A percentile compares a stretch with the other conserved stretches of the same genome.
Evolutionary conservation across 73 alveolate species (phyloP).

Genomic region (Paramecium biaurelia): DNA sequence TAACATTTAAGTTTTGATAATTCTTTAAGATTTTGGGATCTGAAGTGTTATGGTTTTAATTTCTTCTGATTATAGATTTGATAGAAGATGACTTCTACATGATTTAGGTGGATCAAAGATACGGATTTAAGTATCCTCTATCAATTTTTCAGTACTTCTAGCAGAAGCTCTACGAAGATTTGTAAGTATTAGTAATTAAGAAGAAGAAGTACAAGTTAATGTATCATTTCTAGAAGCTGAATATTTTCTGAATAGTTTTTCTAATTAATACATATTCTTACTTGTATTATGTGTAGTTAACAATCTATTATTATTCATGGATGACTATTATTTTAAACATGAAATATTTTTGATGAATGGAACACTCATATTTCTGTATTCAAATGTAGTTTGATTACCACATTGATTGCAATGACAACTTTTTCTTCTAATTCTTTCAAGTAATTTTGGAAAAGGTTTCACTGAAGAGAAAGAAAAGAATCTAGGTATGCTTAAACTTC

Average conservation of each 20-base stretch:
- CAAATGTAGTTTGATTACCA: not conserved
- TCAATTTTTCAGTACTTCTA: not conserved
- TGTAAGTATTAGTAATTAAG: not conserved
- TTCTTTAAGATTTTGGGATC: not conserved
- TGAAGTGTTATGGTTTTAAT: not conserved
- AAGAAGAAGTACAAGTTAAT: not conserved
- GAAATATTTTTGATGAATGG: not conserved
- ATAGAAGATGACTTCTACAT: not conserved
- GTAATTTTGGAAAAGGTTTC: not conserved
- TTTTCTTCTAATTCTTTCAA: not conserved
- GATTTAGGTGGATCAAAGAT: not conserved
- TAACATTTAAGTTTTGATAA: not conserved
- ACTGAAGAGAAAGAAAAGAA: not conserved
- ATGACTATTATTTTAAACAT: not conserved
- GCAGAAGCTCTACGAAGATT: conserved; percentile 11
- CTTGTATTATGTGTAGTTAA: not conserved
- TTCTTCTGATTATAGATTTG: not conserved
- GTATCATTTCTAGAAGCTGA: not conserved
- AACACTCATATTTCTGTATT: not conserved
- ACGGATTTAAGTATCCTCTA: conserved; percentile 14
- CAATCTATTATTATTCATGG: not conserved
- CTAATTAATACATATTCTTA: not conserved
- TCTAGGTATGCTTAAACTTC: not conserved
- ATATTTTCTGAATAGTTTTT: not conserved
- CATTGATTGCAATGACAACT: conserved; percentile 31